A percentile compares a stretch with the other conserved stretches of the same genome.
Conservation (phyloP, 257 asterid species). For the Nyctanthes arbortristis region DNA sequence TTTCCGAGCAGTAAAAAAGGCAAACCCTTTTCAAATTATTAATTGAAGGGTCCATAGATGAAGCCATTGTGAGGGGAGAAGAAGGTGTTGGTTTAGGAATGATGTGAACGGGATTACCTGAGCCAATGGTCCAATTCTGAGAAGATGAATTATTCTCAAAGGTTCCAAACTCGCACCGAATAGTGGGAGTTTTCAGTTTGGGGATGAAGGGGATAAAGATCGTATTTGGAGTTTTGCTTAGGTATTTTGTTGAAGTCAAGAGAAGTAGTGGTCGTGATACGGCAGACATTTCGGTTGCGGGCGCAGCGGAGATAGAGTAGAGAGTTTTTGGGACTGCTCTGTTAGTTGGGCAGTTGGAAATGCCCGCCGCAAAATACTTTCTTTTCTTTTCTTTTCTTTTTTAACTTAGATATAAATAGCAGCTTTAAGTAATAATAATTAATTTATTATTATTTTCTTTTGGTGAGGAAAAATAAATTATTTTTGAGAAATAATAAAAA, state of each 20-base stretch:
- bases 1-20: conserved; percentile 80
- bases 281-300: conserved; percentile 61
- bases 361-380: no score
- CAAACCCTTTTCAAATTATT: conserved; percentile 62
- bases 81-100: conserved; percentile 75
- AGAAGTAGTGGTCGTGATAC: conserved; percentile 42
- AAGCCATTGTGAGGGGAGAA: conserved; percentile 43
- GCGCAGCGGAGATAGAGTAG: no score
- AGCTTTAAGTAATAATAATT: no score
- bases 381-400: no score
- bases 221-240: conserved; percentile 12
- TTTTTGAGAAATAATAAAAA: no score
- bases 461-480: no score
- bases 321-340: background rate
- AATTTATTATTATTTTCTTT: no score
- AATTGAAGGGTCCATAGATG: conserved; percentile 39
- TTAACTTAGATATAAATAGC: no score
- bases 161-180: conserved; percentile 55
- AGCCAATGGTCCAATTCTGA: conserved; percentile 76
- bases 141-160: conserved; percentile 34
- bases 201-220: background rate
- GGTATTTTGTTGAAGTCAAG: conserved; percentile 27
- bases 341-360: background rate
- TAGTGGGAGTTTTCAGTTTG: conserved; percentile 28
- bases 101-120: conserved; percentile 84